Evolutionary conservation across 768 basidiomycete species (phyloP), one percentile per base, ranked within the genome.

Genomic region (Leccinum variicolor): DNA sequence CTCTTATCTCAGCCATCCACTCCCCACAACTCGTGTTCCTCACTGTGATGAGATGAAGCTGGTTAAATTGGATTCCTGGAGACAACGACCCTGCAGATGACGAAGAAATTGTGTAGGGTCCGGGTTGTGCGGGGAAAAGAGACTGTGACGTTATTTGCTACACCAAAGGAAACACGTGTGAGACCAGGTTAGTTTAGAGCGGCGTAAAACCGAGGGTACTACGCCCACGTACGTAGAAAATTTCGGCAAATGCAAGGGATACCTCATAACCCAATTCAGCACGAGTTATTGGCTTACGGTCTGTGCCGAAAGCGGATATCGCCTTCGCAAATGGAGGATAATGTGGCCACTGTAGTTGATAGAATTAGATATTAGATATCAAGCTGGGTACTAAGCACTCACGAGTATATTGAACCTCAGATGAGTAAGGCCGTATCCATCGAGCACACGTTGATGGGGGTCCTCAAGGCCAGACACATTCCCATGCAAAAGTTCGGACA

Each of bases 201-300:
- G 45, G 23, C 26, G 28, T 41, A 33, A 53, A 60, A 51, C 31
- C 7, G 28, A 17, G 48, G 21, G 26, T 28, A 19, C 4, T n/a
- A n/a, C n/a, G 28, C 36, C 10, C 10, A 64, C 69, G 53, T 63
- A 69, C 68, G 36, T 60, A 66, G 57, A 70, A 61, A n/a, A 69
- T 66, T 26, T 69, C 69, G 53, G 69, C 66, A 61, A 69, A 69
- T 9, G 68, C 69, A 46, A 69, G 62, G 47, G 68, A 62, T 31
- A 66, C 69, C 23, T 69, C 67, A 10, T 68, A 66, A 51, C 68
- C 68, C 52, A 69, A 59, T 57, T 53, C 58, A 26, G 61, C 64
- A 23, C 66, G 68, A 39, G 60, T 66, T 23, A 70, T 36, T 4
- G 61, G 55, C 36, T 59, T 64, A 3, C 61, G 56, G 4, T 63